These are phyloP conservation scores for Parasitella parasitica DNA, from an alignment of 371 early-diverging fungal genomes.

Conservation along the genomic window DNA sequence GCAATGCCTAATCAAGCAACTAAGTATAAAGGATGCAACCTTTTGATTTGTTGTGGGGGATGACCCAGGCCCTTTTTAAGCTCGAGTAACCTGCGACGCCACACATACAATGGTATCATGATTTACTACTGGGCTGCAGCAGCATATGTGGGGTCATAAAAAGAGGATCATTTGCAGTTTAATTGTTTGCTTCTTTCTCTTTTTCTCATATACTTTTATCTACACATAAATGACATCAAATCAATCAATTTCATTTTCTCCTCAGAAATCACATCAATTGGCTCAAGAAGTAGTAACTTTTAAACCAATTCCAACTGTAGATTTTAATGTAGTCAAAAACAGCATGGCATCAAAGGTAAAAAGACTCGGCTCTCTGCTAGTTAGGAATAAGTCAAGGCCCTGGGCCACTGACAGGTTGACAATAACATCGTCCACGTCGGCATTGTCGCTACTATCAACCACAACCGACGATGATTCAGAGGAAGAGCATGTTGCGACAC, in stretches of 20 bases:
- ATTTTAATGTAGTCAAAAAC: neutral
- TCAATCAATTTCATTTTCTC: neutral
- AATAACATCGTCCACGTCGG: neutral
- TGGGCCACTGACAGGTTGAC: neutral
- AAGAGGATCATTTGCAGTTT: too few relatives aligned
- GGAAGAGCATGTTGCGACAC: neutral
- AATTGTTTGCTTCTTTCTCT: too few relatives aligned
- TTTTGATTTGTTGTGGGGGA: too few relatives aligned
- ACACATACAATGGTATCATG: too few relatives aligned
- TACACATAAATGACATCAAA: neutral
- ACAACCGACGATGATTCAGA: neutral
- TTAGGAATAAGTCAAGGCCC: neutral
- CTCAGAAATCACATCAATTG: neutral
- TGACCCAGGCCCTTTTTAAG: too few relatives aligned
- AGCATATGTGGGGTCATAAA: too few relatives aligned
- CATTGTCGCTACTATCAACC: neutral
- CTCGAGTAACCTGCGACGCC: too few relatives aligned
- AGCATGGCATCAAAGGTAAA: slow-evolving; percentile 1
- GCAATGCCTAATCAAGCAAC: too few relatives aligned
- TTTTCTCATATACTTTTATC: neutral
- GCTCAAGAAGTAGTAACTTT: neutral
- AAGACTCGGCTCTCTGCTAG: neutral
- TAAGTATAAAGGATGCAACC: too few relatives aligned
- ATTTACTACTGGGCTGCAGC: too few relatives aligned
- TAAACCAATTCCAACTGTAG: neutral